Conservation (phyloP, 768 basidiomycete genomes). For the Phaeotremella skinneri region DNA sequence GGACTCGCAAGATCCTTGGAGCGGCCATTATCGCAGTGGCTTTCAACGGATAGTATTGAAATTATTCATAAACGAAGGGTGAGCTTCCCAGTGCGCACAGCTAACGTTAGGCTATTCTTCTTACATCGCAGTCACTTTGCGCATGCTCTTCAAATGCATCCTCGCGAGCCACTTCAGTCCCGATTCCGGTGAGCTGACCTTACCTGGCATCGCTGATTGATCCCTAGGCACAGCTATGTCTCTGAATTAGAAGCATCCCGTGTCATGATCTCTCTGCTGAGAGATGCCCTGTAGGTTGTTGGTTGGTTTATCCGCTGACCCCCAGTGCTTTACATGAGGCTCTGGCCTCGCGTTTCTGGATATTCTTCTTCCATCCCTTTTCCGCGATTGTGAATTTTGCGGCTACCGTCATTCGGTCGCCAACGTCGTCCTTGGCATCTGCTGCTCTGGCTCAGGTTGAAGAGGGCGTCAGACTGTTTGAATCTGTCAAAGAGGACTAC, state of each 20-base stretch:
- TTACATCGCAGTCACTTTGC: slow-evolving; percentile 10
- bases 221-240: slow-evolving; percentile 4
- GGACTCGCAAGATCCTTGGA: not conserved
- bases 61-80: slow-evolving; percentile 7
- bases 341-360: slow-evolving; percentile 4
- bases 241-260: slow-evolving; percentile 8
- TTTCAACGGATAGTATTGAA: slow-evolving; percentile 9
- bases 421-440: not conserved
- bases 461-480: not conserved
- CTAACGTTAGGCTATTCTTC: slow-evolving; percentile 5
- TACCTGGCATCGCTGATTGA: not conserved
- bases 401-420: slow-evolving; percentile 9
- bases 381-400: slow-evolving; percentile 11
- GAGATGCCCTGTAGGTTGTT: slow-evolving; percentile 5
- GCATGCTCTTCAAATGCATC: not conserved
- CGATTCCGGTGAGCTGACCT: slow-evolving; percentile 8
- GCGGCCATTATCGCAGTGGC: not conserved
- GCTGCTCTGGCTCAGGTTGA: slow-evolving; percentile 4
- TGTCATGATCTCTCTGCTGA: slow-evolving; percentile 3
- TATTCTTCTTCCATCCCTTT: slow-evolving; percentile 15
- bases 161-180: slow-evolving; percentile 6
- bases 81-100: not conserved
- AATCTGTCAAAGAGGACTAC: not conserved
- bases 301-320: not conserved
- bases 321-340: not conserved